These are phyloP conservation scores for Termitomyces sp. DNA, from an alignment of 768 basidiomycete species.

Conservation along the genomic window DNA sequence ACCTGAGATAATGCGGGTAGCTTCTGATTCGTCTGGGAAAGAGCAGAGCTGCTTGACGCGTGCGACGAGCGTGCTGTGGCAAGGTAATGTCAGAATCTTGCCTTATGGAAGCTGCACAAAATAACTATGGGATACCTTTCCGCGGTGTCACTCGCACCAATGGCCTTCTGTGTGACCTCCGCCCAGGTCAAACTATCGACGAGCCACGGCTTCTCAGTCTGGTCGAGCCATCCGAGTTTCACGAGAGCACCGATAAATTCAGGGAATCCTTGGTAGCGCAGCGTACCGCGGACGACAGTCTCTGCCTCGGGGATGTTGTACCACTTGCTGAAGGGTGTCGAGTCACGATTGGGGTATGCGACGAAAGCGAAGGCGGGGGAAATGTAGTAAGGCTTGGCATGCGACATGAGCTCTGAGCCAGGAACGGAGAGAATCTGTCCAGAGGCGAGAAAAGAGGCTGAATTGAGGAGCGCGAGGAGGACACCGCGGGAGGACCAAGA, in stretches of 20 bases:
- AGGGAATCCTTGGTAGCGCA: conserved; percentile 96
- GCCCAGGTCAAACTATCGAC: conserved; percentile 74
- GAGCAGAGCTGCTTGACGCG: conserved; percentile 64
- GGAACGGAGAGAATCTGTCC: conserved; percentile 61
- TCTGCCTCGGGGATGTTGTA: conserved; percentile 94
- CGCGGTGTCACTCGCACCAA: conserved; percentile 58
- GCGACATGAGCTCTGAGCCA: conserved; percentile 83
- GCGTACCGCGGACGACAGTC: conserved; percentile 87
- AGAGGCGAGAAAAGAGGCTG: conserved; percentile 71
- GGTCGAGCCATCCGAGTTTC: conserved; percentile 81
- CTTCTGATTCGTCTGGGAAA: conserved; percentile 70
- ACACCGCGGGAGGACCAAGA: conserved; percentile 98
- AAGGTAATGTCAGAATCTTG: not conserved
- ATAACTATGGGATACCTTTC: conserved; percentile 53
- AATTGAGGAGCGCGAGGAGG: conserved; percentile 90
- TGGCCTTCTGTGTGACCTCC: conserved; percentile 71
- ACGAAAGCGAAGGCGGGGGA: conserved; percentile 95
- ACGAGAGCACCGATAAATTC: conserved; percentile 89
- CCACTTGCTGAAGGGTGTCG: conserved; percentile 82
- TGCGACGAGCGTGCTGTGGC: conserved; percentile 60
- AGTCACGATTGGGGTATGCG: conserved; percentile 96
- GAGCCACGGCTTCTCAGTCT: conserved; percentile 73
- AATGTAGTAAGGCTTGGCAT: conserved; percentile 92
- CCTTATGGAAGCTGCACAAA: not conserved
- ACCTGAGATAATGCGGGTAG: conserved; percentile 79